These are phyloP conservation scores for Metroxylon sagu DNA, from an alignment of 176 grass and related monocot genomes.

Conservation along the genomic window DNA sequence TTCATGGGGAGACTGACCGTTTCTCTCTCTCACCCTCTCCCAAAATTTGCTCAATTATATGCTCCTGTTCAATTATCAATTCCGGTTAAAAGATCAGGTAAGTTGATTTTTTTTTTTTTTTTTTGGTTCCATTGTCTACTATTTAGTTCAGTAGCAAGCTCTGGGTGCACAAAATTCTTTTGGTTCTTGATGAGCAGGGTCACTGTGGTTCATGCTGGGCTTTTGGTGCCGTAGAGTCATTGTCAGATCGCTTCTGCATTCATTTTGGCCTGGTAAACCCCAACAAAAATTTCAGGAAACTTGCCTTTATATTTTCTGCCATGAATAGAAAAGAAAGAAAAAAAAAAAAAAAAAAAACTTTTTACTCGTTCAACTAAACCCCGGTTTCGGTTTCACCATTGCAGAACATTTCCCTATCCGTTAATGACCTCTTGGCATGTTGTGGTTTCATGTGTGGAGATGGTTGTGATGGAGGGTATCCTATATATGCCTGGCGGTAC, in stretches of 20 bases:
- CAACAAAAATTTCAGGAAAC: background rate
- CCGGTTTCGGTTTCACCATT: slow-evolving; percentile 7
- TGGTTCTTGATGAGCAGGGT: slow-evolving; percentile 41
- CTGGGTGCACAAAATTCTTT: slow-evolving; percentile 1
- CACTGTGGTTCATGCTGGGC: slow-evolving; percentile 96
- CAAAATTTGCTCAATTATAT: background rate
- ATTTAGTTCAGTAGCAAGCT: background rate
- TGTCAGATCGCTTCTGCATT: slow-evolving; percentile 93
- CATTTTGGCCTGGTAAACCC: slow-evolving; percentile 44
- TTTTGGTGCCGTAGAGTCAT: slow-evolving; percentile 81
- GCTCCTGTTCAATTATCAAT: background rate
- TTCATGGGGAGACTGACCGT: background rate
- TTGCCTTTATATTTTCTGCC: background rate
- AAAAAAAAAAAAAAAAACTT: too few species aligned
- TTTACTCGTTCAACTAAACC: background rate
- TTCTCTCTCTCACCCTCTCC: background rate
- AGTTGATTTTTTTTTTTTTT: slow-evolving; percentile 14
- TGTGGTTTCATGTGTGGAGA: slow-evolving; percentile 95
- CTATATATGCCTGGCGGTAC: slow-evolving; percentile 72
- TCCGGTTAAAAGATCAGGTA: slow-evolving; percentile 69
- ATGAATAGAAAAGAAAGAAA: too few species aligned
- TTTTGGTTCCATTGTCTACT: background rate
- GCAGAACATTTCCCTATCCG: slow-evolving; percentile 81
- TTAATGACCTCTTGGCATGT: slow-evolving; percentile 83
- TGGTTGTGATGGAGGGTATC: slow-evolving; percentile 95